A percentile compares a stretch with the other conserved stretches of the same genome.
These are phyloP conservation scores for Arthroderma sp. DNA, from an alignment of 2,329 filamentous ascomycete genomes.

Conservation along the genomic window DNA sequence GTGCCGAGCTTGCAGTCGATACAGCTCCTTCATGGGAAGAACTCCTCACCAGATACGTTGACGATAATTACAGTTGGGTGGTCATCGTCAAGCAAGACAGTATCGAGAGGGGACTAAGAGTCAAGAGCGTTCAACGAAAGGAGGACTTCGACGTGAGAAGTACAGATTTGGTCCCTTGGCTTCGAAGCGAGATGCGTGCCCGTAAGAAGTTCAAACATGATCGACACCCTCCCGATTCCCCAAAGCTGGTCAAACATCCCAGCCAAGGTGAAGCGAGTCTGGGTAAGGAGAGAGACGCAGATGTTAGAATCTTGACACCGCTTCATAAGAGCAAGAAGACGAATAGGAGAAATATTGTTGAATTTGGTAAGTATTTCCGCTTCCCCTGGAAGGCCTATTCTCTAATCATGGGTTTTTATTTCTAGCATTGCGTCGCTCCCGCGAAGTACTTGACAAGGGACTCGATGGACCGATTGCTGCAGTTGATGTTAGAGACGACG, in stretches of 20 bases:
- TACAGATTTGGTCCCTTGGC: constrained; percentile 62
- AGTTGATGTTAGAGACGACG: constrained; percentile 74
- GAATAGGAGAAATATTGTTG: constrained; percentile 74
- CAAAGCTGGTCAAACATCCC: constrained; percentile 30
- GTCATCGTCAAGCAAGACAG: constrained; percentile 67
- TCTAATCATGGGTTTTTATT: not conserved
- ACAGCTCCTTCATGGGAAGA: constrained; percentile 62
- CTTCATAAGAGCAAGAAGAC: constrained; percentile 83
- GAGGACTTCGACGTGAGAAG: constrained; percentile 69
- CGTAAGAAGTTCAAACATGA: constrained; percentile 50
- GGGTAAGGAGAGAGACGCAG: constrained; percentile 45
- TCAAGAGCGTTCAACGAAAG: constrained; percentile 64
- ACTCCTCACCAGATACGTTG: constrained; percentile 51
- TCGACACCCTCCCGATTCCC: constrained; percentile 27
- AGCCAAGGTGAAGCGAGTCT: constrained; percentile 30
- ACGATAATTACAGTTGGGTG: constrained; percentile 76
- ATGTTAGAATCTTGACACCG: constrained; percentile 73
- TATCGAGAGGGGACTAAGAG: constrained; percentile 51
- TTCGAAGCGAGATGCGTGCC: constrained; percentile 71
- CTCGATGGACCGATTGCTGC: constrained; percentile 70
- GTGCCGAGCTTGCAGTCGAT: constrained; percentile 74
- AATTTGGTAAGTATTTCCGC: constrained; percentile 54
- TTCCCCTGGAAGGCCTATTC: not conserved
- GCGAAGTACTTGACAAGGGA: constrained; percentile 57
- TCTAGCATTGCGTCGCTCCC: constrained; percentile 42